Base-by-base conservation (phyloP, 805 yeast genomes). In the Cyberlindnera mississippiensis region DNA sequence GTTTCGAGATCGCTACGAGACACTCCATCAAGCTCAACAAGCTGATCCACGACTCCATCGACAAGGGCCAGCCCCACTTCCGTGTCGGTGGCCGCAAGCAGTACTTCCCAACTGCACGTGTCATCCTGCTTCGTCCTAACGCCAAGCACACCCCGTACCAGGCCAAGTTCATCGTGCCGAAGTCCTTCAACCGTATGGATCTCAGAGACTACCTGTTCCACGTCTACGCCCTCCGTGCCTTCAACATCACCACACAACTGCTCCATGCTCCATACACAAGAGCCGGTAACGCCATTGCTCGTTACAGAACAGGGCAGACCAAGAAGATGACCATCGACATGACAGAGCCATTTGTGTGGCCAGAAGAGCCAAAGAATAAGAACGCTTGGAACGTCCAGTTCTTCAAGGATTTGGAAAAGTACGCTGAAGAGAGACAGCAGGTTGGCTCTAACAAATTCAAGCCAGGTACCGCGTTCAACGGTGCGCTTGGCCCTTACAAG, bases 131-230 rank as follows among this genome's bases (percentile, higher is more conserved):
- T 48, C 76, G 96, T 59, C 96, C 97, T 33, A 85, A 85, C 57
- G 96, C 98, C n/a, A 86, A 86, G 59, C 96, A 87, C 65, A 85
- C 96, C 0, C 99, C 99, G 36, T 90, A 85, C 67, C 97, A 89
- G 65, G 98, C 98, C 37, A 89, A 88, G 62, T 93, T 93, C 65
- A 78, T 86, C 50, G 99, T 95, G 15, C 99, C 99, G 13, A 79
- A 85, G 58, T 78, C 86, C 41, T 90, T 93, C 73, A 93, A 93
- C 71, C 91, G 90, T 63, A 72, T 93, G 68, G 98, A 91, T 63
- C 72, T 93, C 48, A 78, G 99, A 63, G 99, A 93, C 67, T 93
- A 93, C 60, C 71, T 93, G 49, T 93, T 81, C 76, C 80, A 90
- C 55, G 71, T 93, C 4, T 93, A 93, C 59, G 96, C 96, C 2